These are phyloP conservation scores for Chrysophaeum taylorii DNA, from an alignment of 352 stramenopile species.

Conservation along the genomic window DNA sequence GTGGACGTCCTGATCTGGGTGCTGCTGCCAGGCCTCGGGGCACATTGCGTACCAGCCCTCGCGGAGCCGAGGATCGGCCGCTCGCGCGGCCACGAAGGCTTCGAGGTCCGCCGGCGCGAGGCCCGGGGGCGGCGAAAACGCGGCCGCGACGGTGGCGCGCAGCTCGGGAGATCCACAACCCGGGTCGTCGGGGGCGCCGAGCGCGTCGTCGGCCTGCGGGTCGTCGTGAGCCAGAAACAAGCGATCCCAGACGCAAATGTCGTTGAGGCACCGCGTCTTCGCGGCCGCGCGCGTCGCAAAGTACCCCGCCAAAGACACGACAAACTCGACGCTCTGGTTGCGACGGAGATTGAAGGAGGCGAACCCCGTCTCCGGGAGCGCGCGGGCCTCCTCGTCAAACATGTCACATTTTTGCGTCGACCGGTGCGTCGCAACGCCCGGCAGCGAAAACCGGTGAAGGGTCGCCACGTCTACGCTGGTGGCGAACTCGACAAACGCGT, in stretches of 20 bases:
- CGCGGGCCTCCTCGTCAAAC: too few relatives aligned
- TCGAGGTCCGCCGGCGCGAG: neutral
- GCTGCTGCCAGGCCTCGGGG: conserved; percentile 7
- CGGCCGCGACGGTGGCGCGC: neutral
- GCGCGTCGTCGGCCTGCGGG: neutral
- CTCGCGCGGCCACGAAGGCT: neutral
- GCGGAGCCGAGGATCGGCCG: neutral
- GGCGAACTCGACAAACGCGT: neutral
- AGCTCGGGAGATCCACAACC: neutral
- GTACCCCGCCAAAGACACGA: neutral
- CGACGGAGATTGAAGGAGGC: neutral
- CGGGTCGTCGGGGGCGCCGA: neutral
- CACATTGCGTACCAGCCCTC: conserved; percentile 13
- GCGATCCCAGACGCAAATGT: conserved; percentile 14
- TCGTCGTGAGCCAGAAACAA: neutral
- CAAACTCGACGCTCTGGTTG: neutral
- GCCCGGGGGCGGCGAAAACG: neutral
- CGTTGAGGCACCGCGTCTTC: conserved; percentile 8
- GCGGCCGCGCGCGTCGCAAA: neutral
- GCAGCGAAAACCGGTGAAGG: conserved; percentile 2
- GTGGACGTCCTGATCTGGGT: too few relatives aligned
- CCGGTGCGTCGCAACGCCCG: too few relatives aligned
- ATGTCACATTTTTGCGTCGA: too few relatives aligned
- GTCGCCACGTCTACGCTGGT: neutral
- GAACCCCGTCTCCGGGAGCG: conserved; percentile 10